phyloP scores from a whole-genome alignment of 2,329 filamentous ascomycete species.

The Epicoccum sorghinum region DNA sequence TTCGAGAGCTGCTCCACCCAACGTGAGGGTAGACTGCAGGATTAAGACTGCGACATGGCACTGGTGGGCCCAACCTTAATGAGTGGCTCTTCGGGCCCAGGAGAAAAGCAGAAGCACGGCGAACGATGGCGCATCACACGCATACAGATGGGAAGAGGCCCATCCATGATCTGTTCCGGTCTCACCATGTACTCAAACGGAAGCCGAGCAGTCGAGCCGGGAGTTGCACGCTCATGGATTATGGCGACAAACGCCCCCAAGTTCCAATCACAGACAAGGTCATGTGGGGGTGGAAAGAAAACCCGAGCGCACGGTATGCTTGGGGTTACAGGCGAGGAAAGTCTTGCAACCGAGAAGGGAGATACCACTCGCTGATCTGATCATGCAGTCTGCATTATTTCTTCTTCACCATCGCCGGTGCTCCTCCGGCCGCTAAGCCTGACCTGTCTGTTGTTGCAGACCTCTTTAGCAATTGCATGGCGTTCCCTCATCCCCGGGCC shows the following conservation, averaged over 20 bases:
- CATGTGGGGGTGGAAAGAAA: neutral
- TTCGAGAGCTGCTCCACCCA: neutral
- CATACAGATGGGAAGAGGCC: neutral
- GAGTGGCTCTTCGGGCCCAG: neutral
- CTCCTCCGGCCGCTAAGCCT: neutral
- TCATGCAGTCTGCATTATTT: neutral
- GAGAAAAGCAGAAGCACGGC: neutral
- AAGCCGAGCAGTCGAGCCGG: conserved; percentile 1
- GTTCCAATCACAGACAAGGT: neutral
- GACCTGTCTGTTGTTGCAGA: neutral
- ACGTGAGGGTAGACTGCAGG: neutral
- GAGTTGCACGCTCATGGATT: neutral
- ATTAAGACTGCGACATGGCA: conserved; percentile 6
- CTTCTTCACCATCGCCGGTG: neutral
- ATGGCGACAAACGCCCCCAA: conserved; percentile 1
- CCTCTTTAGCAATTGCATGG: neutral
- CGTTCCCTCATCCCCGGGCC: neutral
- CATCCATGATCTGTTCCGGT: neutral
- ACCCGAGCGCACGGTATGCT: neutral
- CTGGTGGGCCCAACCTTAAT: conserved; percentile 7
- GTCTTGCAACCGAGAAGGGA: neutral
- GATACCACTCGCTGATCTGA: neutral
- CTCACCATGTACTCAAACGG: neutral
- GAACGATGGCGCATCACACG: conserved; percentile 3
- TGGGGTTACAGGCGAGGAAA: neutral